These are phyloP conservation scores for Coemansia sp. DNA, from an alignment of 192 early-diverging fungal genomes.

Conservation along the genomic window DNA sequence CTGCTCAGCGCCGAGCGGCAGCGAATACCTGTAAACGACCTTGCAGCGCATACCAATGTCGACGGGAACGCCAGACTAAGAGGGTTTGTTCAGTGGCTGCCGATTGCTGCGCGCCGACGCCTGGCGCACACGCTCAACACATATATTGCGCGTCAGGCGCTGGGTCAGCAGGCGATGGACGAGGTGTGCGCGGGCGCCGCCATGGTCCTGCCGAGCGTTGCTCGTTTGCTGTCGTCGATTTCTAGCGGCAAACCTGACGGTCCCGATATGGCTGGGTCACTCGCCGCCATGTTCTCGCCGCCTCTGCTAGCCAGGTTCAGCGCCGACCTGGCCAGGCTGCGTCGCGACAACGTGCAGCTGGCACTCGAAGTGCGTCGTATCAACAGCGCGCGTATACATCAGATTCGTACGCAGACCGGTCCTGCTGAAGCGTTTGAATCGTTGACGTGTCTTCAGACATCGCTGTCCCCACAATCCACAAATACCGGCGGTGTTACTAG, in stretches of 20 bases:
- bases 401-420: slow-evolving; percentile 39
- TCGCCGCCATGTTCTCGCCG: slow-evolving; percentile 21
- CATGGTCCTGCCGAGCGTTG: slow-evolving; percentile 25
- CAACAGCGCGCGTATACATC: slow-evolving; percentile 20
- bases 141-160: slow-evolving; percentile 29
- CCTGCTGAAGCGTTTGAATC: slow-evolving; percentile 26
- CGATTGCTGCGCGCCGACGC: slow-evolving; percentile 19
- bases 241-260: slow-evolving; percentile 10
- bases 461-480: no score
- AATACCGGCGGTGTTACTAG: no score
- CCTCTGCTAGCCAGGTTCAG: slow-evolving; percentile 29
- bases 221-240: slow-evolving; percentile 23
- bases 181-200: slow-evolving; percentile 30
- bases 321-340: slow-evolving; percentile 30
- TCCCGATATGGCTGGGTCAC: slow-evolving; percentile 11
- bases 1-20: slow-evolving; percentile 50
- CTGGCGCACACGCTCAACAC: slow-evolving; percentile 41
- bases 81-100: slow-evolving; percentile 5
- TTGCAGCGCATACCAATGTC: slow-evolving; percentile 4
- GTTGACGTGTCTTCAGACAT: slow-evolving; percentile 8
- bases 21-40: slow-evolving; percentile 38
- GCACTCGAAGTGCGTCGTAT: slow-evolving; percentile 19
- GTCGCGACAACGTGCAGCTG: slow-evolving; percentile 29
- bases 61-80: background rate
- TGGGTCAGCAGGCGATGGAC: slow-evolving; percentile 33